Base-by-base conservation (phyloP, 73 alveolate species). In the Paramecium primaurelia region DNA sequence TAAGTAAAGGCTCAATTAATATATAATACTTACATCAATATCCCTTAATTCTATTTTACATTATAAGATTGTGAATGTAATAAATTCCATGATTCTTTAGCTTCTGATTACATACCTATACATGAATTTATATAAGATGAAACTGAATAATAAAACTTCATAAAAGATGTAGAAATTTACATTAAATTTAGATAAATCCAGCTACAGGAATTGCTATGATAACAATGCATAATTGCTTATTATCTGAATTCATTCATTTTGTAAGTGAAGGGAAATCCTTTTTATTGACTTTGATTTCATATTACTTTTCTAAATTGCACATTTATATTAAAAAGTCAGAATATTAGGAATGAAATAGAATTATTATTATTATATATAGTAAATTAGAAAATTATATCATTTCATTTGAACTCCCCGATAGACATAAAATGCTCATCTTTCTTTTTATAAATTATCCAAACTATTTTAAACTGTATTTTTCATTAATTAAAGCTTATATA, bases 211-310 rank as follows among this genome's bases (percentile, higher is more conserved):
- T 64, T 25, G 84, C 84, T 64, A 64, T 64, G 84, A 64, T 64
- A 8, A 64, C 84, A 64, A 64, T 64, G 84, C 84, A 64, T 64
- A 64, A 64, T 64, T 64, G 84, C 9, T 64, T 64, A 64, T 64
- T 64, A 20, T 34, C 84, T 1, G 47, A 64, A 10, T 64, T 64
- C 28, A 64, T 64, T 11, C 47, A 64, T 10, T 64, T 32, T 34
- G 84, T n/a, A 0, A 64, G 84, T 64, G 16, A 64, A 28, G 47
- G 30, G 28, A 34, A 64, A 32, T 3, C 84, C 0, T 64, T 32
- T 26, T 8, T 64, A 64, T 34, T 64, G 47, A 34, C 84, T 64
- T 64, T 64, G 84, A 64, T 64, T 12, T 64, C 84, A 0, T 64
- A 64, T 64, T 64, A 64, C 47, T 64, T 64, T 64, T 64, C 84